phyloP scores from a whole-genome alignment of 2,329 filamentous ascomycete species.

The Cercospora sp. region DNA sequence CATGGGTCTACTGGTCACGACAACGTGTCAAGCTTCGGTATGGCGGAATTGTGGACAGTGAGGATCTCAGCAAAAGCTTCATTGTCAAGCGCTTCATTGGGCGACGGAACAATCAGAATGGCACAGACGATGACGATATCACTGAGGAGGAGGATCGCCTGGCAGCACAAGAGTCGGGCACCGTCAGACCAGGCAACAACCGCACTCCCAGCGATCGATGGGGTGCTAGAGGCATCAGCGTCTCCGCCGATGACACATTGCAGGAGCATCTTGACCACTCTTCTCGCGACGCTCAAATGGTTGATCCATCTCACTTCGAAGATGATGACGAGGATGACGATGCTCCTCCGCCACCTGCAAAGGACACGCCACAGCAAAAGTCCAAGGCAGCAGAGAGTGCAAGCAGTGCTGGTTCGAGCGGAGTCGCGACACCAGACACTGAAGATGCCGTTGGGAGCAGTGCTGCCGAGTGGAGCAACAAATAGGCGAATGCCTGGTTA shows the following conservation, averaged over 20 bases:
- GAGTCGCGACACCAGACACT: constrained; percentile 7
- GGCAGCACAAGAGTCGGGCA: constrained; percentile 39
- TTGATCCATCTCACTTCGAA: constrained; percentile 51
- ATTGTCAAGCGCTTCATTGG: constrained; percentile 77
- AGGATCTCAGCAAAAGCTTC: constrained; percentile 84
- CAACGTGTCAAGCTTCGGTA: constrained; percentile 90
- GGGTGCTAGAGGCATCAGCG: constrained; percentile 59
- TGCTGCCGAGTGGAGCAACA: constrained; percentile 13
- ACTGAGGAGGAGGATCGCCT: constrained; percentile 63
- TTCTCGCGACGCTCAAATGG: constrained; percentile 39
- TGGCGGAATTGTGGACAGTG: constrained; percentile 84
- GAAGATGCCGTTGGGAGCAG: constrained; percentile 12
- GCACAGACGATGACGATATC: constrained; percentile 48
- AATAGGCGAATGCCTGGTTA: constrained; percentile 15
- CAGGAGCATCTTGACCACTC: constrained; percentile 36
- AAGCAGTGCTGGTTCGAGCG: constrained; percentile 30
- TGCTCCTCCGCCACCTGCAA: constrained; percentile 39
- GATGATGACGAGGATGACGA: constrained; percentile 45
- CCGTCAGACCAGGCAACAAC: constrained; percentile 27
- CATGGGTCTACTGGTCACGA: constrained; percentile 92
- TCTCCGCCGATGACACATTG: constrained; percentile 59
- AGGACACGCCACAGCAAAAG: constrained; percentile 20
- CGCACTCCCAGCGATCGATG: constrained; percentile 48
- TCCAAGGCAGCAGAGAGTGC: constrained; percentile 20
- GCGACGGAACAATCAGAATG: constrained; percentile 42